Base-by-base conservation (phyloP, 169 alveolate genomes). In the Eimeria tenella region DNA sequence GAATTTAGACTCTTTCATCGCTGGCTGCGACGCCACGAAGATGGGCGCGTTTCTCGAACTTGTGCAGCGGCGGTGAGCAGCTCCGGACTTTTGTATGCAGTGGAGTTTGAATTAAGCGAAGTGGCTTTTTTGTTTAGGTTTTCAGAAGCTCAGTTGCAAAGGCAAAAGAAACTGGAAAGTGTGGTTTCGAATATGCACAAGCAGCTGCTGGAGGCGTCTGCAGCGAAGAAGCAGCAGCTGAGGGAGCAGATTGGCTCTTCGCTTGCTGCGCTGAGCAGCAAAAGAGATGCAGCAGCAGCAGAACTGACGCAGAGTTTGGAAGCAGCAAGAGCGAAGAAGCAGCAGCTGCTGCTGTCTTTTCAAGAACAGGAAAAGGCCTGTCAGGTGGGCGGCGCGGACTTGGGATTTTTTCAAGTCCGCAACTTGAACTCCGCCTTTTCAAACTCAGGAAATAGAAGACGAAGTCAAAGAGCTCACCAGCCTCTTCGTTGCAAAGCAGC, bases 21-120 rank as follows among this genome's bases (percentile, higher is more conserved):
- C 82, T 19, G 50, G 50, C 53, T 71, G 82, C 53, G 82, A 71
- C 23, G 82, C 82, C 11, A 71, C 82, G 55, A 71, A 71, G 55
- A 71, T 71, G 11, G 55, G 52, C 7, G 82, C 82, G 23, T 71
- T 71, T 31, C 56, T 71, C 15, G 52, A 71, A 25, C 53, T 25
- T 1, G 19, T 71, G 10, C 82, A 71, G 56, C 82, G 50, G 82
- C 8, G 82, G 82, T 71, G 42, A 31, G 53, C 21, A 65, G 21
- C 75, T 65, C 1, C 9, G 8, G 31, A 31, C 42, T 31, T 2
- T 31, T 2, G 42, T 2, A 31, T n/a, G 42, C 4, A 31, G 42
- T 31, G 42, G 42, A 31, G 42, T 31, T 31, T 0, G 42, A 31
- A 31, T 0, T 63, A 0, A 63, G 5, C 23, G n/a, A 17, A 17